Evolutionary conservation across 495 filamentous ascomycete genomes (phyloP).

Genomic region (Penicillium subrubescens): DNA sequence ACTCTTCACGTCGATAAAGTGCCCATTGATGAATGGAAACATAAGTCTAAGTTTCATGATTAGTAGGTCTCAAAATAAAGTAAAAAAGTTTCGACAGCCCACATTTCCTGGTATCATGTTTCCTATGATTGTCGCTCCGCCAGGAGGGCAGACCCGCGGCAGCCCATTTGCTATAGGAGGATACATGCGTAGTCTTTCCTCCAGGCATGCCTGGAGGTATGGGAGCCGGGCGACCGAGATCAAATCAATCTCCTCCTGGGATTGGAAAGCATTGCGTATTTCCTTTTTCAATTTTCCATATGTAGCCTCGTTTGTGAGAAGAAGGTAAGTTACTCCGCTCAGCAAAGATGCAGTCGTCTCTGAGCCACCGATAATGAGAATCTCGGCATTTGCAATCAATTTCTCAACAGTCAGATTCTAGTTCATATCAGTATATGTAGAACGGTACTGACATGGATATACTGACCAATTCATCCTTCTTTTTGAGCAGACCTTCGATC

Average conservation of each 20-base stretch:
- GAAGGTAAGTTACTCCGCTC: conserved; percentile 52
- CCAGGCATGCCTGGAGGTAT: conserved; percentile 58
- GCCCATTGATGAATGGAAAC: conserved; percentile 54
- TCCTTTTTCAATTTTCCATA: conserved; percentile 49
- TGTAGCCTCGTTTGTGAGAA: conserved; percentile 47
- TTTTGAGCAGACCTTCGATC: conserved; percentile 51
- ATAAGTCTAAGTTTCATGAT: conserved; percentile 38
- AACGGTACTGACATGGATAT: not conserved
- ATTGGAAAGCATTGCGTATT: conserved; percentile 37
- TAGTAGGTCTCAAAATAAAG: not conserved
- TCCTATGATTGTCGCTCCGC: conserved; percentile 50
- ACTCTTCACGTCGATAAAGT: conserved; percentile 40
- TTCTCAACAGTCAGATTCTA: conserved; percentile 43
- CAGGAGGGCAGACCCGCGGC: conserved; percentile 46
- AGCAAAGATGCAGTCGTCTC: conserved; percentile 65
- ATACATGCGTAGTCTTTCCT: conserved; percentile 61
- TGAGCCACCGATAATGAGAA: conserved; percentile 55
- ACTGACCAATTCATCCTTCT: conserved; percentile 46
- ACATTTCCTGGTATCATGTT: conserved; percentile 42
- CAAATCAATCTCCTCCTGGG: conserved; percentile 57
- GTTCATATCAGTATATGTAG: not conserved
- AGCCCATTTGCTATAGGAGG: conserved; percentile 54
- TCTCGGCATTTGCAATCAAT: conserved; percentile 40
- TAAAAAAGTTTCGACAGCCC: not conserved
- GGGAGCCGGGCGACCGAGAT: conserved; percentile 44